Evolutionary conservation across 257 asterid genomes (phyloP).

Genomic region (Gynochthodes officinalis): DNA sequence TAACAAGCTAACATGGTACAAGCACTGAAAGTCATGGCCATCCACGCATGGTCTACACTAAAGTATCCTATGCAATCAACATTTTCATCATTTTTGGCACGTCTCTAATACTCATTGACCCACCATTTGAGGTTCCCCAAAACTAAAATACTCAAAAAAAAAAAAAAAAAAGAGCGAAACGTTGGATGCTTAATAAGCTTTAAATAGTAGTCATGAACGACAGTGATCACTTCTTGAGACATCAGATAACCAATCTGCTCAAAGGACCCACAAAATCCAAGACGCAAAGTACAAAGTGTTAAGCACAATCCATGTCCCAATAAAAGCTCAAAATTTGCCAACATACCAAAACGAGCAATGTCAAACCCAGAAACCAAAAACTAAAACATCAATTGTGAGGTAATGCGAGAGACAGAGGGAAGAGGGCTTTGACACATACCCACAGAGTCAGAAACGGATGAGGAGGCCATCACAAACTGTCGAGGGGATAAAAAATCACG

Average conservation of each 20-base stretch:
- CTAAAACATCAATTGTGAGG: not conserved
- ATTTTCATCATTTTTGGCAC: not conserved
- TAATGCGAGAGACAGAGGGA: not conserved
- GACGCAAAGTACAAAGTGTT: not conserved
- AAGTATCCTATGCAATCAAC: not conserved
- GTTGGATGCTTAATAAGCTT: not conserved
- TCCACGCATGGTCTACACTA: not conserved
- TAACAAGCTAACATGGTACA: not conserved
- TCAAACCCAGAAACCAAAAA: not conserved
- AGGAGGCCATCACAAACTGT: constrained; percentile 5
- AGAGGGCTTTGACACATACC: not conserved
- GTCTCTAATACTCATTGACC: not conserved
- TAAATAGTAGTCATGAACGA: not conserved
- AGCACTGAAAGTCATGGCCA: too few species aligned
- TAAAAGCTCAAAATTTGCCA: not conserved
- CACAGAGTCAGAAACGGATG: not conserved
- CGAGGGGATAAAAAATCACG: constrained; percentile 16
- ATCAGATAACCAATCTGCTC: not conserved
- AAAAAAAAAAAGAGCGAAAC: too few species aligned
- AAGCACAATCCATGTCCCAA: not conserved
- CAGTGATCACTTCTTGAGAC: not conserved
- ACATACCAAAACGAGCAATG: not conserved
- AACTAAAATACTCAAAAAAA: not conserved
- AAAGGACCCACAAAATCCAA: not conserved
- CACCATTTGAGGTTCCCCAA: not conserved